These are phyloP conservation scores for Talaromyces pinophilus DNA, from an alignment of 2,329 filamentous ascomycete genomes.

Conservation along the genomic window DNA sequence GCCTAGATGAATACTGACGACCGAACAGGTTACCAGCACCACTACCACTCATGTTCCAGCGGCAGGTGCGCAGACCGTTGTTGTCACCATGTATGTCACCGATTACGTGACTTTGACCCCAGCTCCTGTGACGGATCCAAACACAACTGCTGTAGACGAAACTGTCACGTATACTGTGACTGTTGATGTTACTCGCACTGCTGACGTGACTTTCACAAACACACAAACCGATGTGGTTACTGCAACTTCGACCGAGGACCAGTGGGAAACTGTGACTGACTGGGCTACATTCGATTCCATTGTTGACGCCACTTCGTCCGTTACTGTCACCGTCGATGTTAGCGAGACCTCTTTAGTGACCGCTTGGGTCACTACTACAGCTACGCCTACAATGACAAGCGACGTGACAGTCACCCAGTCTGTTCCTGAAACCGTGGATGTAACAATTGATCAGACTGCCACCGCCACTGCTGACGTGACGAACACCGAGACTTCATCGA, in stretches of 20 bases:
- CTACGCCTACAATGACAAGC: not conserved
- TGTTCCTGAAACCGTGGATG: not conserved
- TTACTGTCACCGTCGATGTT: not conserved
- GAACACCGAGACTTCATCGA: not conserved
- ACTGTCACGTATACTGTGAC: not conserved
- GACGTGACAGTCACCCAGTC: constrained; percentile 3
- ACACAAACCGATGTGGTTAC: not conserved
- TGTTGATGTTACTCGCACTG: not conserved
- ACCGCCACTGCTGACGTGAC: not conserved
- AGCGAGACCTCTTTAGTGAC: constrained; percentile 2
- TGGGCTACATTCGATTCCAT: not conserved
- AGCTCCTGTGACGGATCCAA: not conserved
- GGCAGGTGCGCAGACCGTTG: not conserved
- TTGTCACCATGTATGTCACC: not conserved
- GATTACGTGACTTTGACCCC: not conserved
- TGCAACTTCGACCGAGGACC: not conserved
- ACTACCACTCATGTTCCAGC: not conserved
- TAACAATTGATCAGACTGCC: not conserved
- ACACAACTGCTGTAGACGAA: not conserved
- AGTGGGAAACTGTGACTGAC: constrained; percentile 4
- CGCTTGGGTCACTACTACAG: not conserved
- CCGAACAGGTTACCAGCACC: not conserved
- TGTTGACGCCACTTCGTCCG: not conserved
- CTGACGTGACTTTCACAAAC: not conserved
- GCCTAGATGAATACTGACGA: not conserved